phyloP scores from a whole-genome alignment of 2,329 filamentous ascomycete genomes.

The Verticillium nubilum region DNA sequence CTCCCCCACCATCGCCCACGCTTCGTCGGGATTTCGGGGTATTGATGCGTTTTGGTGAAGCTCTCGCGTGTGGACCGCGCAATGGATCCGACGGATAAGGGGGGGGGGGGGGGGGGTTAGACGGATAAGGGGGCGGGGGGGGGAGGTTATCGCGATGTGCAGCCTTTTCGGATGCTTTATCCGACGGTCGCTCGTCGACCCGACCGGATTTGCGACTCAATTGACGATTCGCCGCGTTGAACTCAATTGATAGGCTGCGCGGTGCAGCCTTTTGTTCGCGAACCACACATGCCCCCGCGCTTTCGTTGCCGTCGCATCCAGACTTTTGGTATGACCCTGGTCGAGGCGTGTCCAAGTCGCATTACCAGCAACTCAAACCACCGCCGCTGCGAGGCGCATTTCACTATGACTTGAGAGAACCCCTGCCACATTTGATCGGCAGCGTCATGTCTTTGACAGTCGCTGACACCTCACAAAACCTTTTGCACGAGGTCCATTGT shows the following conservation, averaged over 20 bases:
- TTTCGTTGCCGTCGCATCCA: neutral
- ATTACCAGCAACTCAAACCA: no score
- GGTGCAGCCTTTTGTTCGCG: neutral
- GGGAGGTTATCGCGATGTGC: neutral
- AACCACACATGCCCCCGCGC: neutral
- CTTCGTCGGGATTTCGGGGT: neutral
- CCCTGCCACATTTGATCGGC: neutral
- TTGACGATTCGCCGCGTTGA: neutral
- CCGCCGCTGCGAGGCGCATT: no score
- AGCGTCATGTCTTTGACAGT: neutral
- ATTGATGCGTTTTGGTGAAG: neutral
- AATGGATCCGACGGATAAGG: neutral
- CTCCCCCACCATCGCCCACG: neutral
- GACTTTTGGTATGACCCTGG: neutral
- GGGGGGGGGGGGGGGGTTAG: neutral
- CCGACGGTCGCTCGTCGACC: neutral
- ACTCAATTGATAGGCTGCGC: neutral
- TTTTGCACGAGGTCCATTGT: constrained; percentile 57
- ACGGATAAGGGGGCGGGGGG: neutral
- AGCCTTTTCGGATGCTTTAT: neutral
- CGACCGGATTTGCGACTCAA: neutral
- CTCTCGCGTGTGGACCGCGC: neutral
- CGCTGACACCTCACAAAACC: constrained; percentile 36
- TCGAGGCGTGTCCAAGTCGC: no score
- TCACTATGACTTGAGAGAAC: no score